phyloP scores from a whole-genome alignment of 2,329 filamentous ascomycete genomes.

The Bipolaris victoriae region DNA sequence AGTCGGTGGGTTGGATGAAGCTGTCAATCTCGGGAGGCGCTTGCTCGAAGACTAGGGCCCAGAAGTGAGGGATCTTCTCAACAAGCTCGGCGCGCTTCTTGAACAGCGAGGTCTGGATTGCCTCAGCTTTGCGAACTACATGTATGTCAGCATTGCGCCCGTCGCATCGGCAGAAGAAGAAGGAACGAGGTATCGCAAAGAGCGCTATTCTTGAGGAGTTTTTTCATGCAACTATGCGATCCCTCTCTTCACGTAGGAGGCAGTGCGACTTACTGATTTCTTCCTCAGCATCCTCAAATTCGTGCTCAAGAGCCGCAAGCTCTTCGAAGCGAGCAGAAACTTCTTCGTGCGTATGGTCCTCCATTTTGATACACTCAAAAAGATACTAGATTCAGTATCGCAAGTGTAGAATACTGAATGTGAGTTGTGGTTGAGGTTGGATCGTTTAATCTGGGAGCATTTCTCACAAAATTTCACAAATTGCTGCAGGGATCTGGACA shows the following conservation, averaged over 20 bases:
- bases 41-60: constrained; percentile 91
- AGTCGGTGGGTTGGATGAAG: constrained; percentile 83
- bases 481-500: constrained; percentile 16
- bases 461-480: constrained; percentile 23
- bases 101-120: constrained; percentile 73
- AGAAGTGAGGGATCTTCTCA: constrained; percentile 82
- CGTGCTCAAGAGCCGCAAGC: constrained; percentile 77
- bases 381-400: not conserved
- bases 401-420: not conserved
- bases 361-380: constrained; percentile 26
- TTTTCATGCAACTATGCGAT: not conserved
- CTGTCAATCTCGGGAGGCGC: constrained; percentile 85
- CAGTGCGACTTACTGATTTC: constrained; percentile 69
- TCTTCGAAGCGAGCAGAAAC: constrained; percentile 66
- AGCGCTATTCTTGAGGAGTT: not conserved
- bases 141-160: constrained; percentile 14
- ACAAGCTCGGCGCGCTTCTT: constrained; percentile 74
- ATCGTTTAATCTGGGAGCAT: constrained; percentile 13
- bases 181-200: not conserved
- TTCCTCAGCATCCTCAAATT: constrained; percentile 82
- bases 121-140: constrained; percentile 74
- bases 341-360: constrained; percentile 31
- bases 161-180: not conserved
- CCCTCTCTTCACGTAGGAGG: not conserved
- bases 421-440: not conserved